Conservation (phyloP, 2,329 filamentous ascomycete genomes). For the Penicillium sp. region DNA sequence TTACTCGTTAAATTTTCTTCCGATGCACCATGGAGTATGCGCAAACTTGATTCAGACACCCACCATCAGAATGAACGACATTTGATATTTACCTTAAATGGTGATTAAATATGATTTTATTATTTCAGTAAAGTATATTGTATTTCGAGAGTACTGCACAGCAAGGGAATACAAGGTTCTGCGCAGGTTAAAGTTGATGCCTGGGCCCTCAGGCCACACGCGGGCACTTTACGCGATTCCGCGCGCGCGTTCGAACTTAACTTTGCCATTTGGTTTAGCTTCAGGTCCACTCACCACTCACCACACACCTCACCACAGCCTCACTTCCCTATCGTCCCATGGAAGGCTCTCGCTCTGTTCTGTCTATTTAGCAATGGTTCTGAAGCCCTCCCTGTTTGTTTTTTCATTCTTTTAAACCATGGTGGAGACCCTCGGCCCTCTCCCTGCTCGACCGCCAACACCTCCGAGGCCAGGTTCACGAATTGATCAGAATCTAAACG, state of each 20-base stretch:
- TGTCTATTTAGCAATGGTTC: conserved; percentile 32
- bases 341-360: background rate
- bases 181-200: too few species aligned
- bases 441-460: conserved; percentile 60
- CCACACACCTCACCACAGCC: conserved; percentile 4
- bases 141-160: too few species aligned
- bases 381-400: conserved; percentile 21
- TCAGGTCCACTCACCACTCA: conserved; percentile 2
- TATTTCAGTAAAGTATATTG: too few species aligned
- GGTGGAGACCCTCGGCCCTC: conserved; percentile 51
- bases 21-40: too few species aligned
- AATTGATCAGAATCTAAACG: conserved; percentile 42
- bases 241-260: conserved; percentile 21
- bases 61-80: too few species aligned
- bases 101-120: too few species aligned
- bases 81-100: too few species aligned
- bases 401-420: conserved; percentile 35
- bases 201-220: conserved; percentile 18
- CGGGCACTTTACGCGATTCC: conserved; percentile 42
- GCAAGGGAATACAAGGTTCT: too few species aligned
- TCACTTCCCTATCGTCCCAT: background rate
- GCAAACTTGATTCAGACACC: too few species aligned
- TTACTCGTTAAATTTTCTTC: too few species aligned
- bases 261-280: conserved; percentile 17
- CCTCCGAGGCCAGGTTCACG: conserved; percentile 53